Conservation (phyloP, 2,329 filamentous ascomycete species). For the Lachnum nothofagi region DNA sequence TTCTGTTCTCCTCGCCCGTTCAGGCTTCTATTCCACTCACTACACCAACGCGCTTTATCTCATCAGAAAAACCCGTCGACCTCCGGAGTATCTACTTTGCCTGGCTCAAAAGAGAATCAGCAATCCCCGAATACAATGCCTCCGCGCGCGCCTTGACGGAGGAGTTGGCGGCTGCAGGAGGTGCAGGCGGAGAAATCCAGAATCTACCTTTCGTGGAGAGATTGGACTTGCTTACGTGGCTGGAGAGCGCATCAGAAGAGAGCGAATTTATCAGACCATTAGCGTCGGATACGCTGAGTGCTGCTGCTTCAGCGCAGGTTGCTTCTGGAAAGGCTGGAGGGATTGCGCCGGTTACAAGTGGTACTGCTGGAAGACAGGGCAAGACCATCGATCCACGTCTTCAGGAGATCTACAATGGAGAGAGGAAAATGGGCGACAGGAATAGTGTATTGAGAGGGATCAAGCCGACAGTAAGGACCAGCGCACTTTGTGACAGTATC, state of each 20-base stretch:
- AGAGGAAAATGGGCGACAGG: constrained; percentile 86
- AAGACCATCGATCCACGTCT: constrained; percentile 74
- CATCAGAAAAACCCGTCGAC: constrained; percentile 69
- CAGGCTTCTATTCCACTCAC: constrained; percentile 64
- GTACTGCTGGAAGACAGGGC: constrained; percentile 49
- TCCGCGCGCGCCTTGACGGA: constrained; percentile 76
- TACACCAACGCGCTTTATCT: constrained; percentile 78
- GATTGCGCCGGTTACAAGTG: constrained; percentile 35
- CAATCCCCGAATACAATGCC: constrained; percentile 86
- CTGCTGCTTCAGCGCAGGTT: constrained; percentile 44
- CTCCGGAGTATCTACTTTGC: constrained; percentile 94
- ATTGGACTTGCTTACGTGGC: constrained; percentile 85
- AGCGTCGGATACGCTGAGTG: constrained; percentile 52
- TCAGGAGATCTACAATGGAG: constrained; percentile 83
- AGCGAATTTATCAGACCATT: constrained; percentile 89
- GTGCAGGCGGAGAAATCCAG: constrained; percentile 64
- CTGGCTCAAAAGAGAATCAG: constrained; percentile 87
- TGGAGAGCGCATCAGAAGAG: constrained; percentile 83
- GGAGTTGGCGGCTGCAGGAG: constrained; percentile 52
- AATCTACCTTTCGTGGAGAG: constrained; percentile 89
- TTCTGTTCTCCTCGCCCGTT: constrained; percentile 63
- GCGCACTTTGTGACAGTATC: not conserved
- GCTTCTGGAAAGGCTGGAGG: constrained; percentile 40
- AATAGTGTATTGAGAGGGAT: constrained; percentile 82
- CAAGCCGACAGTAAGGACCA: constrained; percentile 79